These are phyloP conservation scores for Flaveria brownii DNA, from an alignment of 129 eudicot genomes.

Conservation along the genomic window DNA sequence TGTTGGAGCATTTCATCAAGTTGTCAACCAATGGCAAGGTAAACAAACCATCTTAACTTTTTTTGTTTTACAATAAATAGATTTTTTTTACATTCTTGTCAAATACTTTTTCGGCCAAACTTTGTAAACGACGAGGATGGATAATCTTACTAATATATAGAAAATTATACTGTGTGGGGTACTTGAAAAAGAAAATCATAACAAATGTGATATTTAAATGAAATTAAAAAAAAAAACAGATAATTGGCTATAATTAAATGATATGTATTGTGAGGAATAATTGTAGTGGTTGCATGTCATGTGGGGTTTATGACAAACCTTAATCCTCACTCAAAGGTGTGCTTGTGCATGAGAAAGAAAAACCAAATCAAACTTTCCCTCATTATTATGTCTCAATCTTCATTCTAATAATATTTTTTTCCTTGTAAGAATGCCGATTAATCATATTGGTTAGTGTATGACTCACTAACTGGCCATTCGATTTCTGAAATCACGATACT, in stretches of 20 bases:
- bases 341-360: slow-evolving; percentile 31
- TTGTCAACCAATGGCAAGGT: background rate
- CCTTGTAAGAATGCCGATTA: background rate
- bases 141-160: too few relatives aligned
- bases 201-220: background rate
- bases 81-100: too few relatives aligned
- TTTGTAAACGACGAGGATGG: too few relatives aligned
- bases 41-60: background rate
- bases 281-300: slow-evolving; percentile 43
- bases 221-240: background rate
- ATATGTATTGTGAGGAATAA: slow-evolving; percentile 24
- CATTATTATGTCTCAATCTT: slow-evolving; percentile 39
- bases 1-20: background rate
- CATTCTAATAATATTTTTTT: background rate
- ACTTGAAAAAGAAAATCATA: too few relatives aligned
- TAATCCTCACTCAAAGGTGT: slow-evolving; percentile 40
- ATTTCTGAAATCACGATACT: background rate
- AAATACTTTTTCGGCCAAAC: too few relatives aligned
- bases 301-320: slow-evolving; percentile 48
- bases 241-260: background rate
- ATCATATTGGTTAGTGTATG: background rate
- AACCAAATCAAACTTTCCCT: slow-evolving; percentile 37
- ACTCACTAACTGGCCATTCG: background rate
- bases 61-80: too few relatives aligned
- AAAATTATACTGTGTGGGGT: too few relatives aligned